Evolutionary conservation across 768 basidiomycete species (phyloP), one percentile per base, ranked within the genome.

Genomic region (Boletus vermiculosoides): DNA sequence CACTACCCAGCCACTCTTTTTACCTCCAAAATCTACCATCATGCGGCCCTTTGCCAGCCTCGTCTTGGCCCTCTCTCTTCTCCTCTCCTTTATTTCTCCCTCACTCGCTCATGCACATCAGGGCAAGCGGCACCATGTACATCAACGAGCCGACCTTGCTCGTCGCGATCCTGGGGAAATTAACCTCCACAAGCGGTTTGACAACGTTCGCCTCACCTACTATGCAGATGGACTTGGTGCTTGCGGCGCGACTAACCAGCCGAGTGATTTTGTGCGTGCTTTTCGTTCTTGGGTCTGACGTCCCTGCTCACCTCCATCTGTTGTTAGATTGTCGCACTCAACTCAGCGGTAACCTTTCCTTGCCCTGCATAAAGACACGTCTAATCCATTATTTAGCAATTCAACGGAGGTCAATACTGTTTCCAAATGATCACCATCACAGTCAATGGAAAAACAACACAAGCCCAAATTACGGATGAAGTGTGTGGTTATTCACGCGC

Each of bases 391-490:
- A 41, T 39, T 46, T 65, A 86, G 84, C 82, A 87, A 81, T 90
- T 71, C 72, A 77, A 73, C 33, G 62, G 69, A 39, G 78, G 78
- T n/a, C 63, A 74, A 50, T 73, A 82, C 60, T 92, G 90, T 65
- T 81, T 74, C 69, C 74, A 86, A 72, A 71, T 56, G 53, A 85
- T 93, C 63, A 83, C 79, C 23, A 85, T 93, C 63, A 74, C 75
- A 3, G 81, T 74, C 67, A 75, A 77, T 40, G 90, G 89, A 46
- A 83, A 83, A 69, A 75, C 81, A 5, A 69, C 80, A 0, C 64
- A 64, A 39, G 90, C 90, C 8, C 77, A 75, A 7, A 82, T 92
- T 59, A 75, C 74, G 61, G 91, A 93, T 59, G 72, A 79, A 74
- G 87, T 86, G 41, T 30, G 66, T 59, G 5, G 47, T 53, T 48